phyloP scores from a whole-genome alignment of 768 basidiomycete species.

The Lentinula lateritia region DNA sequence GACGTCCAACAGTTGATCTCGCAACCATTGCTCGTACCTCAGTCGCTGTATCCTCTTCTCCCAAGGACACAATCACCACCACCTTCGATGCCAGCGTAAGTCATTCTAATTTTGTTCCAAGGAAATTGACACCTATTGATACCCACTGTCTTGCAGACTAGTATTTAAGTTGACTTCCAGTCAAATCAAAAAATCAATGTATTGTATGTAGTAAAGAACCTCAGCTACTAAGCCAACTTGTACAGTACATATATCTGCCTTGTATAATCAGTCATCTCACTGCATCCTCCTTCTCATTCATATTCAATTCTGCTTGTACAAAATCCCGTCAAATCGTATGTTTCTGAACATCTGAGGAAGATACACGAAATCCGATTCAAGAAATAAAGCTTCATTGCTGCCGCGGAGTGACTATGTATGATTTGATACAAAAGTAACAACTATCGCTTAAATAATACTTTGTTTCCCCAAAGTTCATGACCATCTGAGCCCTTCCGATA shows the following conservation, averaged over 20 bases:
- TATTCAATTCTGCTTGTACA: no score
- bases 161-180: background rate
- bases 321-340: no score
- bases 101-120: background rate
- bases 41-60: slow-evolving; percentile 42
- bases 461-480: background rate
- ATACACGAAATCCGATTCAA: no score
- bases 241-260: background rate
- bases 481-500: no score
- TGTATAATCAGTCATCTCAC: no score
- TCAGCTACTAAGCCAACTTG: background rate
- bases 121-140: no score
- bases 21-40: slow-evolving; percentile 81
- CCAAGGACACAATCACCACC: background rate
- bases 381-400: background rate
- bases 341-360: no score
- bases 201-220: background rate
- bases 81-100: background rate
- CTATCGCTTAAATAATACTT: background rate
- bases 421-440: background rate
- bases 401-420: background rate
- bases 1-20: slow-evolving; percentile 45
- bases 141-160: background rate
- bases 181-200: background rate
- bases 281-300: no score